Evolutionary conservation across 2,329 filamentous ascomycete species (phyloP), one percentile per base, ranked within the genome.

Genomic region (Teratosphaeria epicoccoides): DNA sequence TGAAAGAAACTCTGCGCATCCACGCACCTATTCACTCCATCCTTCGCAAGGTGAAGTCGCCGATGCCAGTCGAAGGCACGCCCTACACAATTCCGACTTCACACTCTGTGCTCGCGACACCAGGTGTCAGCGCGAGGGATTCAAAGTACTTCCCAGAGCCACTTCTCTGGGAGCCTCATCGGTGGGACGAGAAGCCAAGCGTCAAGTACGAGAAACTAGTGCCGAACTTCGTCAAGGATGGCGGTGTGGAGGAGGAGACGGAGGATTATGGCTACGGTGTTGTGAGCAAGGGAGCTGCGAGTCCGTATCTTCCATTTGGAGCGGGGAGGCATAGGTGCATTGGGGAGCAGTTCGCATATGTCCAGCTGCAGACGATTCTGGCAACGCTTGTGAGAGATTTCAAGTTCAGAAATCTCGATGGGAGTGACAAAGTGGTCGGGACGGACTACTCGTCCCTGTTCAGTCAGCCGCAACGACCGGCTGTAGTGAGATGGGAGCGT

Each of bases 11-110:
- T 2, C 83, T 96, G 37, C 86, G 90, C 57, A 76, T 96, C 14
- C 87, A 96, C 69, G 86, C 89, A 1, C 90, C 90, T 1, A 96
- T 97, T 64, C 90, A 96, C 78, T 93, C 87, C 48, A 95, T 97
- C 65, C 81, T 97, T 77, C 88, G 90, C 62, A 86, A 87, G 61
- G 91, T 95, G 68, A 95, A 91, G 74, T 81, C 82, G 59, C 88
- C 90, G 53, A 88, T 96, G 80, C 79, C 82, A 10, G 80, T 95
- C 24, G 82, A 88, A 25, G 87, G 86, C 58, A 94, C 88, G 43
- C 85, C 85, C 61, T 95, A 84, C 65, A 81, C 87, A 52, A 82
- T 97, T 58, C 90, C 91, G 6, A 81, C 85, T 4, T 81, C 79
- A 44, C 89, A 95, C 73, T 82, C 80, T 33, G 81, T 97, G 44